Evolutionary conservation across 768 basidiomycete species (phyloP).

Genomic region (Amanita jacksonii): DNA sequence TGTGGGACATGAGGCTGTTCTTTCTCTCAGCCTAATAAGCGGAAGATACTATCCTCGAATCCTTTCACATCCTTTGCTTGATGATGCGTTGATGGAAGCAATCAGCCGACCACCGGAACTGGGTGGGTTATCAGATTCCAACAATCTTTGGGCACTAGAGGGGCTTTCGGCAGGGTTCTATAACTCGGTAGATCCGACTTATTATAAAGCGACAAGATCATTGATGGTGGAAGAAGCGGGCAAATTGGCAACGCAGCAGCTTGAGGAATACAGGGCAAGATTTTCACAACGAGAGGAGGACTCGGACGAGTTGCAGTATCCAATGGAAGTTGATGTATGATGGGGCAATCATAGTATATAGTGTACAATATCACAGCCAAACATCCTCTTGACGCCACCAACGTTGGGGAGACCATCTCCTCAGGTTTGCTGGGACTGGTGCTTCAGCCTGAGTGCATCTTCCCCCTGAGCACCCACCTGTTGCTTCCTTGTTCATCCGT

Average conservation of each 20-base stretch:
- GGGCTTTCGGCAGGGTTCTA: slow-evolving; percentile 57
- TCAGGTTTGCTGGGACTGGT: too few species aligned
- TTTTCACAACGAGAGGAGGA: slow-evolving; percentile 19
- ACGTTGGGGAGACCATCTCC: too few species aligned
- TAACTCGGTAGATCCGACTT: slow-evolving; percentile 62
- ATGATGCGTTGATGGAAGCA: slow-evolving; percentile 28
- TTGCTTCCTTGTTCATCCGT: slow-evolving; percentile 14
- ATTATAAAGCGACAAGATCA: slow-evolving; percentile 41
- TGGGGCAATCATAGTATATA: too few species aligned
- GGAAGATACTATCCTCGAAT: slow-evolving; percentile 78
- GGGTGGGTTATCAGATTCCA: slow-evolving; percentile 29
- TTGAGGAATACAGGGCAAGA: slow-evolving; percentile 31
- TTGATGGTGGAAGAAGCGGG: slow-evolving; percentile 60
- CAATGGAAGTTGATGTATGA: slow-evolving; percentile 14
- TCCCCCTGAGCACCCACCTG: background rate
- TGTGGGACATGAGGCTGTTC: slow-evolving; percentile 50
- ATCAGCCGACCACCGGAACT: slow-evolving; percentile 23
- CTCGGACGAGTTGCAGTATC: slow-evolving; percentile 6
- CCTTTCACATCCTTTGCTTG: slow-evolving; percentile 53
- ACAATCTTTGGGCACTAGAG: slow-evolving; percentile 63
- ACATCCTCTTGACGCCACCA: background rate
- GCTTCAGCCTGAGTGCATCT: too few species aligned
- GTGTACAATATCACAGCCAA: background rate
- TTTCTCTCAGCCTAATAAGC: slow-evolving; percentile 62
- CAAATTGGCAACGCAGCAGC: slow-evolving; percentile 30